Evolutionary conservation across 108 stramenopile species (phyloP), one percentile per base, ranked within the genome.

Genomic region (Cylindrotheca closterium): DNA sequence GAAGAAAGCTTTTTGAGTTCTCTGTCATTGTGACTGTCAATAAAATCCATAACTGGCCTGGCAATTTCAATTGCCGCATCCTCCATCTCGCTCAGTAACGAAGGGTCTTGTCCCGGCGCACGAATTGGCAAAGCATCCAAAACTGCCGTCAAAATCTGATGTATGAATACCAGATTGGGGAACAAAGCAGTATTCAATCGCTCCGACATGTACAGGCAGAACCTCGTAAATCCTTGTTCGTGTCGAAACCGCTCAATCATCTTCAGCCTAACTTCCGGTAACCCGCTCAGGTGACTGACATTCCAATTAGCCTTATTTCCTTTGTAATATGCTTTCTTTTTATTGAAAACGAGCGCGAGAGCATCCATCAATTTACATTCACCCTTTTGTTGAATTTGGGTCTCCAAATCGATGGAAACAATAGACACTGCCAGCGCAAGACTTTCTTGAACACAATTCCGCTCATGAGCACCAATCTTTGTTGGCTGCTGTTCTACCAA

Each of bases 311-410:
- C 76, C 68, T 89, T 85, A 34, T 52, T 42, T 2, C 80, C 82
- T 62, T 79, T 88, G 86, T 92, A 95, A 60, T 84, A 93, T 2
- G 65, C 31, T 67, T 87, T 91, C 55, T 86, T 89, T 46, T 76
- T 85, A 57, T 82, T 68, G 50, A 95, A 91, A 27, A 91, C 73
- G 56, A 69, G 56, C 2, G 84, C 57, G 0, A 94, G 69, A 7
- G 79, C 79, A 10, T 70, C 55, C 34, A 94, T 55, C 25, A 76
- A 48, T 50, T 65, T 24, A 47, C 79, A 70, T 21, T 55, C 49
- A 10, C 63, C 63, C 18, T 67, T 51, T 19, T 75, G 65, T 12
- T 67, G 65, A 21, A 68, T 29, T 71, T 83, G 78, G 56, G 75
- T 68, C 21, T 82, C 72, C 59, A 96, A 73, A 62, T 91, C 91